phyloP scores from a whole-genome alignment of 1,284 basidiomycete species.

The Microstroma glucosiphilum region DNA sequence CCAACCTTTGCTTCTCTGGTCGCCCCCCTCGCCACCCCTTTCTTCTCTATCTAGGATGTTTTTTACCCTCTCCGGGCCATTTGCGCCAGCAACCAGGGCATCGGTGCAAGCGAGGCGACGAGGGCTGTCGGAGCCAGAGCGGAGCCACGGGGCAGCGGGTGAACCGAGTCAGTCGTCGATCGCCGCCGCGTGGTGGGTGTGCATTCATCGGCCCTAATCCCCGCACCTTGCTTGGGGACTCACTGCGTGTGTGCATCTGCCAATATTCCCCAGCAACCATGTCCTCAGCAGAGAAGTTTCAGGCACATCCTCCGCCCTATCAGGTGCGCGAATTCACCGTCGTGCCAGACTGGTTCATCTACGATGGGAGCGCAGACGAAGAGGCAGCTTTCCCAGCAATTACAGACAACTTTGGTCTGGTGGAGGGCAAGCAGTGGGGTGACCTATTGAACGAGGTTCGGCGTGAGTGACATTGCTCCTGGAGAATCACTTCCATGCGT shows the following conservation, averaged over 20 bases:
- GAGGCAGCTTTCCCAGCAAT: conserved; percentile 8
- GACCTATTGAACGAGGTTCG: neutral
- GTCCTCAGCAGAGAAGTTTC: too few species aligned
- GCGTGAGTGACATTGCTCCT: conserved; percentile 1
- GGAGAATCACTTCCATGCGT: too few species aligned
- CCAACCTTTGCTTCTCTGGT: neutral
- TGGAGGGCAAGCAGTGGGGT: conserved; percentile 3
- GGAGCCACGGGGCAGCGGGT: too few species aligned
- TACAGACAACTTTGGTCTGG: conserved; percentile 12
- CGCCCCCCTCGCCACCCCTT: too few species aligned
- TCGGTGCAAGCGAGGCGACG: too few species aligned
- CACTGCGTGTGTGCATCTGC: neutral
- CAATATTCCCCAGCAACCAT: neutral
- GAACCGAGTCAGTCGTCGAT: too few species aligned
- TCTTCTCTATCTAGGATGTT: too few species aligned
- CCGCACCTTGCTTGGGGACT: neutral
- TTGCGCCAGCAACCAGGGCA: too few species aligned
- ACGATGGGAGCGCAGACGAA: conserved; percentile 4
- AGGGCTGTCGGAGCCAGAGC: too few species aligned
- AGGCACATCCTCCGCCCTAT: neutral
- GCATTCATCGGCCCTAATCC: neutral
- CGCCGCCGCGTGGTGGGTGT: too few species aligned
- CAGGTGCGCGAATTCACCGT: neutral
- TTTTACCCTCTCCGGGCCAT: too few species aligned
- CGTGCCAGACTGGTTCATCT: conserved; percentile 9